A percentile compares a stretch with the other conserved stretches of the same genome.
These are phyloP conservation scores for Gynostemma pentaphyllum DNA, from an alignment of 306 rosid genomes.

Conservation along the genomic window DNA sequence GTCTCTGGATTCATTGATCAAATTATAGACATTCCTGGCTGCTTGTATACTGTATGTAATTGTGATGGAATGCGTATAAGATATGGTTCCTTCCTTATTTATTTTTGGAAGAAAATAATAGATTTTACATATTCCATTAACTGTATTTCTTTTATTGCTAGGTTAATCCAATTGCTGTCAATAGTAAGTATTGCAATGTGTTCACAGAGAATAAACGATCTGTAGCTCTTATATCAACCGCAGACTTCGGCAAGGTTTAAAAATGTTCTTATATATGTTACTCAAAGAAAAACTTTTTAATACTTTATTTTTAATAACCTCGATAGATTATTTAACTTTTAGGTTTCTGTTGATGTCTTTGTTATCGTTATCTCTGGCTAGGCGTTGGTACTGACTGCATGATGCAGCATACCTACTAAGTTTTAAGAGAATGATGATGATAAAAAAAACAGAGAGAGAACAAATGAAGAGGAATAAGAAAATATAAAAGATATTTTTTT, in stretches of 20 bases:
- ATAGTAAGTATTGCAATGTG: conserved; percentile 94
- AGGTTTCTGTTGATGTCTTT: no score
- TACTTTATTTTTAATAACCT: no score
- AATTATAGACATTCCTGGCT: conserved; percentile 67
- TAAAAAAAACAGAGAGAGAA: no score
- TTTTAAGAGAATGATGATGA: no score
- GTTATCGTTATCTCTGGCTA: no score
- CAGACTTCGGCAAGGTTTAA: conserved; percentile 77
- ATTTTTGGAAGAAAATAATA: neutral
- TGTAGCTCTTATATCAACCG: conserved; percentile 66
- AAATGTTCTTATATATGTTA: conserved; percentile 13
- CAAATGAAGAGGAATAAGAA: no score
- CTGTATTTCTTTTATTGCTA: conserved; percentile 10
- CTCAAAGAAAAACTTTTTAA: neutral
- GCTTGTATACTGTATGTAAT: conserved; percentile 87
- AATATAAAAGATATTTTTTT: no score
- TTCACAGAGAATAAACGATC: conserved; percentile 95
- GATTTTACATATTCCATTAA: neutral
- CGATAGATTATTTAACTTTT: no score
- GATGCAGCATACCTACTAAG: no score
- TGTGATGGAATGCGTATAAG: neutral
- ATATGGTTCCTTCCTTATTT: neutral
- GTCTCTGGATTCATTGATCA: conserved; percentile 73
- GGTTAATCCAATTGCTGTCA: conserved; percentile 97
- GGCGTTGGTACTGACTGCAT: no score